Base-by-base conservation (phyloP, 768 basidiomycete species). In the Rhodotorula babjevae region DNA sequence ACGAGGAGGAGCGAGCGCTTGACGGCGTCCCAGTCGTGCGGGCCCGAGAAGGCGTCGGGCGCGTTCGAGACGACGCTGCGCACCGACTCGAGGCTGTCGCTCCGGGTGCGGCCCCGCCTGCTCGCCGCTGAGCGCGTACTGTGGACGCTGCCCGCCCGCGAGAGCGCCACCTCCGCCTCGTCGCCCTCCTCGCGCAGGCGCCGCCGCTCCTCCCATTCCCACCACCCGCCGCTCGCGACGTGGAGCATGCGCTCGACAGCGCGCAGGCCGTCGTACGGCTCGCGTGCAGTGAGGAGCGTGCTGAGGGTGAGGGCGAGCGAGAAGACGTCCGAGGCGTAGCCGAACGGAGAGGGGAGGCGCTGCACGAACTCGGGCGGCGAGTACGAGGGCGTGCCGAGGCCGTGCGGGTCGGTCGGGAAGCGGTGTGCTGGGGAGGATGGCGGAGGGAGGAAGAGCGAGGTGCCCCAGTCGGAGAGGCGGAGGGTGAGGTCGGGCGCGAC, bases 381-480 rank as follows among this genome's bases (percentile, higher is more conserved):
- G 78, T 83, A 84, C 5, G 81, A 76, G 5, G 82, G 78, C 0
- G 83, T 84, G 27, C 83, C 83, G 12, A 83, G 77, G 23, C 82
- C 83, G 31, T 81, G 73, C 2, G 82, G 81, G 67, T 82, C 81
- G 55, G 77, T 77, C 9, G 81, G 81, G 58, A 77, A 78, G 42
- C 73, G 72, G 29, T 49, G 36, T 2, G 73, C 61, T 8, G 82
- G 80, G 0, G 81, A 80, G 9, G 74, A 76, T 27, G 76, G 70
- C 25, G 78, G 69, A 10, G 80, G 79, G 44, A 83, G 77, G 60
- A 82, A 78, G 33, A 83, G 73, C 3, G 82, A 81, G 25, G 80
- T 82, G 42, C 82, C 82, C 67, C 83, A 83, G 73, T 84, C 83
- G 58, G 81, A 80, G n/a, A 84, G 78, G 8, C 80, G 79, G 14